Conservation (phyloP, 2,329 filamentous ascomycete genomes). For the Apiospora koreana region DNA sequence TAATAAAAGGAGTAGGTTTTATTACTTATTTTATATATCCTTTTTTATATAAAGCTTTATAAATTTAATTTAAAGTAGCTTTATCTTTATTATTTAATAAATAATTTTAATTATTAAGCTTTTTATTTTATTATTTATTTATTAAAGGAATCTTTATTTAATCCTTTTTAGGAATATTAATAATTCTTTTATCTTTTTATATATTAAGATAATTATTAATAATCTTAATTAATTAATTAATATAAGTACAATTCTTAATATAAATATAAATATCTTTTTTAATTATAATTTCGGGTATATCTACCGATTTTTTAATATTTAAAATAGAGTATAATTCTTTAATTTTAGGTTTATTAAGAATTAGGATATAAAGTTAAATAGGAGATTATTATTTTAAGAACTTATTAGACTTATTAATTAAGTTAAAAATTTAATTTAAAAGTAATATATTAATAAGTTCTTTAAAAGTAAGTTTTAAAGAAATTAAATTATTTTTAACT, state of each 20-base stretch:
- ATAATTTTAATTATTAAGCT: background rate
- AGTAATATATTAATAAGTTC: too few relatives aligned
- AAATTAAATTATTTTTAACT: background rate
- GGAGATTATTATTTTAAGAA: background rate
- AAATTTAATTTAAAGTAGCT: background rate
- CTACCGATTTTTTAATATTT: background rate
- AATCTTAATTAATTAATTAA: background rate
- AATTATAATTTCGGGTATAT: background rate
- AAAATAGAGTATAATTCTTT: background rate
- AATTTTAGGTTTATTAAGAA: background rate
- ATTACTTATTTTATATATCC: background rate
- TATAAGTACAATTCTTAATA: background rate
- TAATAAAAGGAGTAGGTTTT: background rate
- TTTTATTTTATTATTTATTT: background rate
- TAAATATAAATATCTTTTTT: background rate
- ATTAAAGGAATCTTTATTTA: background rate
- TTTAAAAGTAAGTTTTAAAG: background rate
- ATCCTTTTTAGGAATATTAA: background rate
- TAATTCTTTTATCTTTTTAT: background rate
- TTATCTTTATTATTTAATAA: background rate
- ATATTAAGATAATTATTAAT: background rate
- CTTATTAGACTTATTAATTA: background rate
- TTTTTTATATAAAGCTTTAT: background rate
- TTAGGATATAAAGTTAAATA: background rate
- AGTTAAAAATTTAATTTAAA: background rate